Evolutionary conservation across 805 yeast species (phyloP).

Genomic region (Saccharomycopsis microspora): DNA sequence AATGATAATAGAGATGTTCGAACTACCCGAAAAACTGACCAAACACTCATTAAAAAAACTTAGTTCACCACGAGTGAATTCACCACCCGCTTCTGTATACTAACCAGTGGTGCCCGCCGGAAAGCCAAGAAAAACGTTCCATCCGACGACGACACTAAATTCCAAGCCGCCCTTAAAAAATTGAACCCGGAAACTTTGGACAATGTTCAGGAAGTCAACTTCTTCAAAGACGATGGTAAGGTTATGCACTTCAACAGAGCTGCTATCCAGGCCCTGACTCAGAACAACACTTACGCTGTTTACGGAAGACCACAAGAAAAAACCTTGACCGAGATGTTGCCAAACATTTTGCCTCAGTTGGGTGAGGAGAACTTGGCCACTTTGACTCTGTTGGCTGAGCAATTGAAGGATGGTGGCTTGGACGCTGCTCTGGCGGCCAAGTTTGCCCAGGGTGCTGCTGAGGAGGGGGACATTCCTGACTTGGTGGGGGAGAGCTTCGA

Average conservation of each 20-base stretch:
- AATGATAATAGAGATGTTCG: too few relatives aligned
- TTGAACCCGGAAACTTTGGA: slow-evolving; percentile 81
- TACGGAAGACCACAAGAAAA: slow-evolving; percentile 93
- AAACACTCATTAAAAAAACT: too few relatives aligned
- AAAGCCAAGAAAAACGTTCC: slow-evolving; percentile 70
- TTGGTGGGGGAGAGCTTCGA: slow-evolving; percentile 68
- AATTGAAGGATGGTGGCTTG: slow-evolving; percentile 39
- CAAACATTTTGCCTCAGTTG: slow-evolving; percentile 89
- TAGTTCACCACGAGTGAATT: too few relatives aligned
- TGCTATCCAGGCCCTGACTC: slow-evolving; percentile 88
- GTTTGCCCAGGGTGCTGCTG: slow-evolving; percentile 34
- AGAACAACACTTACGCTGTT: slow-evolving; percentile 86
- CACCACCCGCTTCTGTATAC: background rate
- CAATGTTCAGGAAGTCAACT: slow-evolving; percentile 93
- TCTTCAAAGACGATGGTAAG: slow-evolving; percentile 93
- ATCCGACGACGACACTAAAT: slow-evolving; percentile 79
- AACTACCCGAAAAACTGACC: too few relatives aligned
- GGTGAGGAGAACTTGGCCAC: slow-evolving; percentile 92
- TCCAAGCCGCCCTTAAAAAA: slow-evolving; percentile 81
- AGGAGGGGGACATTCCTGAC: slow-evolving; percentile 57
- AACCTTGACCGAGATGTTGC: slow-evolving; percentile 83
- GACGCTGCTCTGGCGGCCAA: slow-evolving; percentile 27
- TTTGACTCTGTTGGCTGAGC: slow-evolving; percentile 82
- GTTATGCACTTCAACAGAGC: slow-evolving; percentile 94
- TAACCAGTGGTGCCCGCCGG: slow-evolving; percentile 58